A percentile compares a stretch with the other conserved stretches of the same genome.
phyloP scores from a whole-genome alignment of 2,329 filamentous ascomycete species.

The Hymenoscyphus occultus region DNA sequence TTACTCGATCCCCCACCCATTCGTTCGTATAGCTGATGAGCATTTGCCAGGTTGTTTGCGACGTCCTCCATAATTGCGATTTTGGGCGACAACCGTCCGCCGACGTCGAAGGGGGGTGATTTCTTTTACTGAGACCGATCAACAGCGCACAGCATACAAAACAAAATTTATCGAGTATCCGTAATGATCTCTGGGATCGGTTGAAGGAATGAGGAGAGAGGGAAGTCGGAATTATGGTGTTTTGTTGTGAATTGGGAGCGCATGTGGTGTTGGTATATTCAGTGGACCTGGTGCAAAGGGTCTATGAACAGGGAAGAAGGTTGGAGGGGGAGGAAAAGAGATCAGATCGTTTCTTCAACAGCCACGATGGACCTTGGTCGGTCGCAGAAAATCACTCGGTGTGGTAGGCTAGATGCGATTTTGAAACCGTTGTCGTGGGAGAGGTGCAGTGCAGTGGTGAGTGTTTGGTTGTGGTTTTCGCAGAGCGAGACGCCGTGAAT shows the following conservation, averaged over 20 bases:
- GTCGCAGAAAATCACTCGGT: background rate
- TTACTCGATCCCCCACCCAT: slow-evolving; percentile 35
- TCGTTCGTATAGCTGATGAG: slow-evolving; percentile 45
- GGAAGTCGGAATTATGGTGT: background rate
- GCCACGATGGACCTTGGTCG: background rate
- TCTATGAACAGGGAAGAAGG: background rate
- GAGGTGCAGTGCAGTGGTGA: slow-evolving; percentile 4
- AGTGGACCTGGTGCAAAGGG: background rate
- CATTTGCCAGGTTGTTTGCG: slow-evolving; percentile 38
- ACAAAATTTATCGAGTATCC: background rate
- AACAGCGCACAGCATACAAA: slow-evolving; percentile 15
- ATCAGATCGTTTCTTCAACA: background rate
- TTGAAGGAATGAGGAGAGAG: background rate
- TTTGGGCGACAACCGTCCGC: slow-evolving; percentile 19
- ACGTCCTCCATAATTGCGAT: slow-evolving; percentile 40
- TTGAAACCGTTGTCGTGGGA: slow-evolving; percentile 32
- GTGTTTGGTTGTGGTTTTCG: slow-evolving; percentile 15
- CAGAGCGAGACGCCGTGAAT: slow-evolving; percentile 11
- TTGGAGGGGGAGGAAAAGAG: background rate
- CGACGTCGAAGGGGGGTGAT: slow-evolving; percentile 11
- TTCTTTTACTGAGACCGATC: slow-evolving; percentile 15
- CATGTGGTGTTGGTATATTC: slow-evolving; percentile 1
- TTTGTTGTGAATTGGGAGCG: background rate
- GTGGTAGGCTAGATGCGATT: slow-evolving; percentile 15
- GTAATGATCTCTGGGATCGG: background rate